phyloP scores from a whole-genome alignment of 1,139 yeast genomes.

The Sugiyamaella grinbergsii region DNA sequence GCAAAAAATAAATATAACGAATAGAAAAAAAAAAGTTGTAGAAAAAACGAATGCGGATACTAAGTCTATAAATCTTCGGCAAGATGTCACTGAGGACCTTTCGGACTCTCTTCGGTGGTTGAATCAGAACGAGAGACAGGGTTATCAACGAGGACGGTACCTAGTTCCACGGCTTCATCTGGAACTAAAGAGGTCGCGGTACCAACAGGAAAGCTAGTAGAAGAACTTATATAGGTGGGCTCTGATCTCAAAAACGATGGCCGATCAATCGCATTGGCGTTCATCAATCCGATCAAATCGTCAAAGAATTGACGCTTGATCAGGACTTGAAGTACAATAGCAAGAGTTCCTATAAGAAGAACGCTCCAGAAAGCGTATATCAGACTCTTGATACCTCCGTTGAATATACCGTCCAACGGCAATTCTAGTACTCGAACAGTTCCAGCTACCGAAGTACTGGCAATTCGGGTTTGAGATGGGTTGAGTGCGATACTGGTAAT shows the following conservation, averaged over 20 bases:
- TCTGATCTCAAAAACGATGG: neutral
- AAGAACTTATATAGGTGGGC: too few species aligned
- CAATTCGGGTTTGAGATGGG: conserved; percentile 67
- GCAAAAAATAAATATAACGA: neutral
- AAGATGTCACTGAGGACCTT: too few species aligned
- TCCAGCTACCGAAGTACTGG: conserved; percentile 81
- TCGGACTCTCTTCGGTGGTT: too few species aligned
- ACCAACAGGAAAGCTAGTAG: neutral
- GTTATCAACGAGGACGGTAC: conserved; percentile 1
- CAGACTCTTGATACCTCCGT: conserved; percentile 30
- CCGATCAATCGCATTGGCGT: neutral
- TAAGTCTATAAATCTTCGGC: neutral
- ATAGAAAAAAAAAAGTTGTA: neutral
- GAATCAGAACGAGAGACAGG: neutral
- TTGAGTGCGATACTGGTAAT: conserved; percentile 74
- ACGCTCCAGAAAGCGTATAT: conserved; percentile 21
- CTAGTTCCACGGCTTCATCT: too few species aligned
- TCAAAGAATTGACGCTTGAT: conserved; percentile 23
- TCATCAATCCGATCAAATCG: conserved; percentile 11
- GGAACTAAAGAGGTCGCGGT: neutral
- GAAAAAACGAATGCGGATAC: neutral
- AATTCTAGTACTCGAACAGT: conserved; percentile 64
- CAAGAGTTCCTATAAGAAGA: conserved; percentile 18
- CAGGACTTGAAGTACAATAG: conserved; percentile 17
- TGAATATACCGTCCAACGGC: conserved; percentile 53